Percentiles rank a stretch among this genome's conserved stretches.
Evolutionary conservation across 139 green algal species (phyloP).

Genomic region (Closterium sp.): DNA sequence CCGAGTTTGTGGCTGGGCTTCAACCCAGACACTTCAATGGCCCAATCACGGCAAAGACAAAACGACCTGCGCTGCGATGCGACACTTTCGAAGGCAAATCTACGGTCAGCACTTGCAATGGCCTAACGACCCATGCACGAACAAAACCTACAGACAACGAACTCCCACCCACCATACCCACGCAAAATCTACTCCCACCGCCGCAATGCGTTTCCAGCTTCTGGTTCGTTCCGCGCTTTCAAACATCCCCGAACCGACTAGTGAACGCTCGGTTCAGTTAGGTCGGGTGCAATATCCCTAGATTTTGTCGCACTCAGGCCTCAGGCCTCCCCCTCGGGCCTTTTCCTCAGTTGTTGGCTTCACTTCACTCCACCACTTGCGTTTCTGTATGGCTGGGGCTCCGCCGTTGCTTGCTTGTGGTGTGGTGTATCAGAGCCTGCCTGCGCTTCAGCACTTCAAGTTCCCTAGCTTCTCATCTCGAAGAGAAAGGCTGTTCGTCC

Average conservation of each 20-base stretch:
- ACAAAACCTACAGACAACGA: no score
- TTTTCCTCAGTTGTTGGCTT: background rate
- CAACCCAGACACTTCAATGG: background rate
- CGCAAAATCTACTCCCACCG: no score
- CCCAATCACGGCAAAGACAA: background rate
- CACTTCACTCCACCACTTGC: no score
- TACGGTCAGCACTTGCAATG: background rate
- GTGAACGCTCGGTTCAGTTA: background rate
- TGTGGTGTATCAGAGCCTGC: background rate
- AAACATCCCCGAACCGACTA: background rate
- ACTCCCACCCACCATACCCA: no score
- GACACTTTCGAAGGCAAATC: background rate
- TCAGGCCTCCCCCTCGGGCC: background rate
- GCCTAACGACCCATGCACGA: no score
- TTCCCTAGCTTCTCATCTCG: no score
- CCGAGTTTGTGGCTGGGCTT: background rate
- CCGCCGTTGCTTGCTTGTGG: no score
- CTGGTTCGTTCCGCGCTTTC: background rate
- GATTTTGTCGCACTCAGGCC: no score
- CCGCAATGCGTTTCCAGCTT: background rate
- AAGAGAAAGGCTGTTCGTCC: no score
- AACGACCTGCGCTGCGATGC: no score
- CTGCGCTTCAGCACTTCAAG: background rate
- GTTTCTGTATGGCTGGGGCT: no score
- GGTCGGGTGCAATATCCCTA: no score